Evolutionary conservation across 257 asterid genomes (phyloP), one percentile per base, ranked within the genome.

Genomic region (Craterostigma plantagineum): DNA sequence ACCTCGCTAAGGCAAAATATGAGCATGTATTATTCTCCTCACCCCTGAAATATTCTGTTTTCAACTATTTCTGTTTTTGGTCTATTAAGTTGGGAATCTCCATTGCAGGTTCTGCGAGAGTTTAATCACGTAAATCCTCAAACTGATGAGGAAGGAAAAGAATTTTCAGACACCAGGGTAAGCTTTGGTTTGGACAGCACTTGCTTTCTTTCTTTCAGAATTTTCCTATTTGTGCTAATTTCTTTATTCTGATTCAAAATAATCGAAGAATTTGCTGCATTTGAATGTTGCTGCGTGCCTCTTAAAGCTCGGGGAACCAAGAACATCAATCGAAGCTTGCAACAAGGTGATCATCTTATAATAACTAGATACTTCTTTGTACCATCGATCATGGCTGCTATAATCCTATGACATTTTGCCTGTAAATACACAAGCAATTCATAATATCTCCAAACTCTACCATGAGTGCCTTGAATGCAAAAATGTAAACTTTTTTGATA

Each of bases 111-210:
- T 60, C 92, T 90, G 46, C 77, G 94, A 14, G 99, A 90, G 54
- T 79, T 90, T 71, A 90, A 90, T 64, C 98, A 90, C 46, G 95
- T 90, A n/a, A 73, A 90, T 65, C 98, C 98, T 47, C 91, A 72
- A 60, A 85, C 79, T 52, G 98, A 90, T 33, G 94, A 77, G 2
- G 99, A 90, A 64, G 99, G 99, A 43, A 90, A 83, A 61, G 95
- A 83, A 54, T 90, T 90, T 71, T 51, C 95, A 11, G 67, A 79
- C 51, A 63, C 81, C 41, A 72, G 99, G 58, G 99, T 79, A 79
- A 58, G 90, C 59, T 23, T 36, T n/a, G n/a, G n/a, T n/a, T n/a
- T 58, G 9, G n/a, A 12, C 41, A 39, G 43, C 9, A 43, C 48
- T 57, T 42, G 37, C 45, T 37, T 56, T 44, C 35, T 16, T 52